Base-by-base conservation (phyloP, 2,329 filamentous ascomycete species). In the Beauveria australis region DNA sequence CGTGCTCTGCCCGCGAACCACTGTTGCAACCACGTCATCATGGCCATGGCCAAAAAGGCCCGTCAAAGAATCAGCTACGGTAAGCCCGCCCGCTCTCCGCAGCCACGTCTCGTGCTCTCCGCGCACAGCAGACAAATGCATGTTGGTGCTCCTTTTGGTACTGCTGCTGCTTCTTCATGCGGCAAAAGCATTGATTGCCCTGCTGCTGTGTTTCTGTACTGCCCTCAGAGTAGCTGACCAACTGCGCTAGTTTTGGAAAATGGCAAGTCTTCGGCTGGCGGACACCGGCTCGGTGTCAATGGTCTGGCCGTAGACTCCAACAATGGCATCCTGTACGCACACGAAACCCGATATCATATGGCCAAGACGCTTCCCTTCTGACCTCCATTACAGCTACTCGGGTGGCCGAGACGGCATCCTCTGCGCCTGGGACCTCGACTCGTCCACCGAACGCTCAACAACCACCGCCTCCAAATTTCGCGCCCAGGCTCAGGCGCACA, bases 341-440 rank as follows among this genome's bases (percentile, higher is more conserved):
- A 43, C 28, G 44, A 60, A 26, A 44, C 60, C 52, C 40, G 53
- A 9, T 64, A 66, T 66, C 47, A 66, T 58, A 60, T n/a, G 64
- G 49, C 61, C 64, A 62, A 12, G 7, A 55, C 53, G 12, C n/a
- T 19, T 19, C n/a, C 44, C n/a, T 48, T 37, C 54, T 62, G 49
- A 53, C 43, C 44, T 48, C 49, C 48, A 53, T 60, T 54, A 37
- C 63, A 97, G 92, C 69, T 99, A 97, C 77, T 97, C 94, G 51
- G 94, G 91, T 66, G 94, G 94, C 63, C 88, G 94, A 71, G 94
- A 99, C 75, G 94, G 94, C 67, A 89, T 94, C 55, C 88, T 99
- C 66, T 99, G 94, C 77, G 91, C 93, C 63, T 99, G 94, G 94
- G 88, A 97, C 74, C 79, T 97, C 58, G 84, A 91, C 69, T 84